These are phyloP conservation scores for Epichloe sp. DNA, from an alignment of 2,329 filamentous ascomycete genomes.

Conservation along the genomic window DNA sequence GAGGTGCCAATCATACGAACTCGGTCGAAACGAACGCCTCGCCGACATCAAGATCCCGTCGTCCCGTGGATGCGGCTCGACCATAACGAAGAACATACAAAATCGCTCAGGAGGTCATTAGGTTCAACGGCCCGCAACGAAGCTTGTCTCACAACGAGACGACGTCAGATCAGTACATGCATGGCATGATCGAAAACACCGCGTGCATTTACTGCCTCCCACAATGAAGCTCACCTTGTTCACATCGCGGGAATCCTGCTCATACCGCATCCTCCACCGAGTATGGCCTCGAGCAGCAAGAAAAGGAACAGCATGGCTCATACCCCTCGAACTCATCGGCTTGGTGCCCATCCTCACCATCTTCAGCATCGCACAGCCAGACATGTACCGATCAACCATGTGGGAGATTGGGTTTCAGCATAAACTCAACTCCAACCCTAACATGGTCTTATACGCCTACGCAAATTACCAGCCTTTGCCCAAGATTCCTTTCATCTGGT, in stretches of 20 bases:
- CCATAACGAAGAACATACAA: not conserved
- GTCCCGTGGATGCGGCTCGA: not conserved
- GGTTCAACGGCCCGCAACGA: not conserved
- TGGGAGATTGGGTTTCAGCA: conserved; percentile 61
- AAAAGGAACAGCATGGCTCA: conserved; percentile 47
- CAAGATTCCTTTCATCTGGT: conserved; percentile 58
- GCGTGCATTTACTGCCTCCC: not conserved
- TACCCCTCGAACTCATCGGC: conserved; percentile 52
- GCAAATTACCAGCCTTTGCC: conserved; percentile 56
- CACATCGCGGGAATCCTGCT: conserved; percentile 7
- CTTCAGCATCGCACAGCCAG: conserved; percentile 60
- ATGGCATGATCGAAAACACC: not conserved
- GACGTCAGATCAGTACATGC: not conserved
- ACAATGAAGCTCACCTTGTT: conserved; percentile 3
- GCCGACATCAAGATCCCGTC: not conserved
- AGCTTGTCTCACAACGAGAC: not conserved
- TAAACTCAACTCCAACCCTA: conserved; percentile 63
- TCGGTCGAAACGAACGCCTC: not conserved
- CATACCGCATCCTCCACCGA: conserved; percentile 44
- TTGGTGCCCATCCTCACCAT: conserved; percentile 55
- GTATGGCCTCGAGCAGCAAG: conserved; percentile 38
- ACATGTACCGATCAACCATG: conserved; percentile 57
- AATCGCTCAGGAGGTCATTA: not conserved
- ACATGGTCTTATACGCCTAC: conserved; percentile 56
- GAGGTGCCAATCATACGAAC: not conserved